Evolutionary conservation across 306 rosid genomes (phyloP), one percentile per base, ranked within the genome.

Genomic region (Trifolium subterraneum): DNA sequence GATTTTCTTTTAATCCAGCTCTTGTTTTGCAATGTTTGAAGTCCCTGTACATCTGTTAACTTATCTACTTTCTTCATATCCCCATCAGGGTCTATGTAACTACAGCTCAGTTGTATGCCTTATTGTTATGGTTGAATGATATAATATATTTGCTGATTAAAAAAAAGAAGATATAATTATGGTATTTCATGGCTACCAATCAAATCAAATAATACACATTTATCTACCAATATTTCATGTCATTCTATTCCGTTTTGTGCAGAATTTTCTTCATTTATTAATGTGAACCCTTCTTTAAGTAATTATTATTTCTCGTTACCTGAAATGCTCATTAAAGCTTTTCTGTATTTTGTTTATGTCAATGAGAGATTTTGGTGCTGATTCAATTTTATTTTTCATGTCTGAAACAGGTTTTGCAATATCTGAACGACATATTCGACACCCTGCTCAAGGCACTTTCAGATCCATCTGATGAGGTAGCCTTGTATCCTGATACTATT

Each of bases 391-490:
- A 33, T 29, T 64, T 70, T 52, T 78, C 78, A 41, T 54, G 76
- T 70, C 47, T 87, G 70, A 29, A 80, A 81, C 96, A 95, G 99
- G 96, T 90, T 72, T 85, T 95, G 77, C 77, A 75, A 68, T 92
- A 13, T 79, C 86, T 92, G 86, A 59, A 84, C 68, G 98, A 92
- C 82, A 79, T 92, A 88, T 86, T 95, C 70, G 91, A 87, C 47
- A 86, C 93, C 73, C 90, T 95, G 80, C 91, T 95, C 72, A 80
- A 78, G 81, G 96, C 93, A 23, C 90, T 95, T 64, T 95, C 99
- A 23, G 99, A 95, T 86, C 79, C 93, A 55, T 90, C 97, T 35
- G 96, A 95, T 68, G 81, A 86, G 93, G 99, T 95, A 86, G 78
- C 61, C 44, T 38, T 65, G 71, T 71, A 15, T 56, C 62, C 64